A percentile compares a stretch with the other conserved stretches of the same genome.
phyloP scores from a whole-genome alignment of 2,329 filamentous ascomycete genomes.

The Emergomyces orientalis region DNA sequence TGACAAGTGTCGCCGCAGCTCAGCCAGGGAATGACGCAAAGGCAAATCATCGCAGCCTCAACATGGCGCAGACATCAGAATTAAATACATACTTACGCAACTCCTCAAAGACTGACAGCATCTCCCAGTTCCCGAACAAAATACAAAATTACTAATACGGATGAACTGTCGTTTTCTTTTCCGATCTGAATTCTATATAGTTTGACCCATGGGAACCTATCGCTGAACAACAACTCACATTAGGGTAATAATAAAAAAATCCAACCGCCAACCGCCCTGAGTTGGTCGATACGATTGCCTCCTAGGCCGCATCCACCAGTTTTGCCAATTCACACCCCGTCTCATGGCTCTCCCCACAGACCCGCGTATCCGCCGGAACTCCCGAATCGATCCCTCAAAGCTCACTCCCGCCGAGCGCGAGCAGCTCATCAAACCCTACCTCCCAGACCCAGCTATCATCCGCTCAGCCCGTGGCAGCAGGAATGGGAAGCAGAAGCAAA shows the following conservation, averaged over 20 bases:
- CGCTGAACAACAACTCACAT: background rate
- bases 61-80: background rate
- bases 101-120: background rate
- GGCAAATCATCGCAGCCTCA: background rate
- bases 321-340: background rate
- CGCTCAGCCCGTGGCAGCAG: conserved; percentile 14
- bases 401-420: conserved; percentile 25
- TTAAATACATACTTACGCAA: background rate
- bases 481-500: conserved; percentile 19
- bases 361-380: background rate
- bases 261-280: background rate
- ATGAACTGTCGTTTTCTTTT: background rate
- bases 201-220: background rate
- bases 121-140: background rate
- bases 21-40: conserved; percentile 47
- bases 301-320: background rate
- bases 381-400: background rate
- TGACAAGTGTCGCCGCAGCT: background rate
- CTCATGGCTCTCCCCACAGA: conserved; percentile 8
- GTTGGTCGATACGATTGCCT: conserved; percentile 29
- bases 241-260: background rate
- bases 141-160: background rate
- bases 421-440: conserved; percentile 41
- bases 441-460: conserved; percentile 38
- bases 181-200: background rate